These are phyloP conservation scores for Lunasporangiospora selenospora DNA, from an alignment of 192 early-diverging fungal genomes.

Conservation along the genomic window DNA sequence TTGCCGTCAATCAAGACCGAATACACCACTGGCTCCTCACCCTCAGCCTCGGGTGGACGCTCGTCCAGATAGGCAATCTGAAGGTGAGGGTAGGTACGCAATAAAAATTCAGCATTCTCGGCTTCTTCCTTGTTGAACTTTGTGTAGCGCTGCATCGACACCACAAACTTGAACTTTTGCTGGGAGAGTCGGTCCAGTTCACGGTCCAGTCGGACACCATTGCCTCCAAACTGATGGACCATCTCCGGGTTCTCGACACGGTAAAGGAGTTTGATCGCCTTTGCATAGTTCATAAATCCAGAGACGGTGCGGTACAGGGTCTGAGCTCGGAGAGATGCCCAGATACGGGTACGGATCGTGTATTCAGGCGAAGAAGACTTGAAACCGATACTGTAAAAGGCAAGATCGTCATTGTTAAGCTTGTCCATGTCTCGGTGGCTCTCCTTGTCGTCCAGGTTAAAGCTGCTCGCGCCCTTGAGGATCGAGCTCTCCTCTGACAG, in stretches of 20 bases:
- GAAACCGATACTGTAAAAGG: conserved; percentile 79
- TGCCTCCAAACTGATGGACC: conserved; percentile 62
- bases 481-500: conserved; percentile 60
- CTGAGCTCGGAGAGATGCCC: conserved; percentile 82
- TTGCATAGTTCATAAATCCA: conserved; percentile 84
- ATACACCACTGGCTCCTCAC: conserved; percentile 55
- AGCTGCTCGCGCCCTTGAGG: not conserved
- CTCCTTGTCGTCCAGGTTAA: conserved; percentile 1
- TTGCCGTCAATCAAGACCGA: conserved; percentile 77
- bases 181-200: conserved; percentile 67
- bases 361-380: conserved; percentile 78
- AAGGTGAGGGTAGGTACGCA: conserved; percentile 72
- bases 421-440: conserved; percentile 57
- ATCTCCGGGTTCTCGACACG: conserved; percentile 77
- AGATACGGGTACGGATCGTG: conserved; percentile 80
- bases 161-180: conserved; percentile 80
- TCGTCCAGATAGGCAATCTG: conserved; percentile 80
- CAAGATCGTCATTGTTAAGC: conserved; percentile 72
- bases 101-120: conserved; percentile 72
- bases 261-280: conserved; percentile 78
- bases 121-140: conserved; percentile 76
- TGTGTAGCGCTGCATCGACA: conserved; percentile 82
- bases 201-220: conserved; percentile 66
- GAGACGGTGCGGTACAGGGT: conserved; percentile 83
- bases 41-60: conserved; percentile 60